These are phyloP conservation scores for Hypoxylon intermedium DNA, from an alignment of 495 filamentous ascomycete species.

Conservation along the genomic window DNA sequence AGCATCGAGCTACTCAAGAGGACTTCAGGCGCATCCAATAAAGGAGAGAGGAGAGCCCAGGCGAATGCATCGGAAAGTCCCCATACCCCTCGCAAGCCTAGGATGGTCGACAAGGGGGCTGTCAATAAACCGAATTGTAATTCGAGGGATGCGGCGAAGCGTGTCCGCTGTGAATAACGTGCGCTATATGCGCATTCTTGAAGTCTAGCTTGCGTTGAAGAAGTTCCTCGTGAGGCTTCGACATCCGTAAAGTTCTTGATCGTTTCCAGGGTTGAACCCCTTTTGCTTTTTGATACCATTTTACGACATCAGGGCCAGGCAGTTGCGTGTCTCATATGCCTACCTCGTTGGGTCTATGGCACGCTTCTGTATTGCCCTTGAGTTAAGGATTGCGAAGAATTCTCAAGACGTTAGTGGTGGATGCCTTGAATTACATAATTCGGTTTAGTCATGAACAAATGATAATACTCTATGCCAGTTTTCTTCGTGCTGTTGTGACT, in stretches of 20 bases:
- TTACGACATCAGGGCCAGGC: not conserved
- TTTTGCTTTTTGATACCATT: not conserved
- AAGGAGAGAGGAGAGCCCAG: not conserved
- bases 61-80: not conserved
- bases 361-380: too few relatives aligned
- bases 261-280: not conserved
- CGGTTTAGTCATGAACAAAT: too few relatives aligned
- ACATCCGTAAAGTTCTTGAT: not conserved
- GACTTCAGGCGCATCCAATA: not conserved
- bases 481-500: too few relatives aligned
- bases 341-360: too few relatives aligned
- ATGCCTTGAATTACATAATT: too few relatives aligned
- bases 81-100: not conserved
- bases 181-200: not conserved
- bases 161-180: slow-evolving; percentile 1
- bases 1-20: not conserved
- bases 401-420: too few relatives aligned
- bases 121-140: not conserved
- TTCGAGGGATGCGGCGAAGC: slow-evolving; percentile 1
- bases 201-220: not conserved
- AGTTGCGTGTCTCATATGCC: not conserved
- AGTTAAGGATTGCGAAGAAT: too few relatives aligned
- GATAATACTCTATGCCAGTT: too few relatives aligned
- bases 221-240: not conserved
- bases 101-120: not conserved